Evolutionary conservation across 1,284 basidiomycete species (phyloP), one percentile per base, ranked within the genome.

Genomic region (Tremellales sp.): DNA sequence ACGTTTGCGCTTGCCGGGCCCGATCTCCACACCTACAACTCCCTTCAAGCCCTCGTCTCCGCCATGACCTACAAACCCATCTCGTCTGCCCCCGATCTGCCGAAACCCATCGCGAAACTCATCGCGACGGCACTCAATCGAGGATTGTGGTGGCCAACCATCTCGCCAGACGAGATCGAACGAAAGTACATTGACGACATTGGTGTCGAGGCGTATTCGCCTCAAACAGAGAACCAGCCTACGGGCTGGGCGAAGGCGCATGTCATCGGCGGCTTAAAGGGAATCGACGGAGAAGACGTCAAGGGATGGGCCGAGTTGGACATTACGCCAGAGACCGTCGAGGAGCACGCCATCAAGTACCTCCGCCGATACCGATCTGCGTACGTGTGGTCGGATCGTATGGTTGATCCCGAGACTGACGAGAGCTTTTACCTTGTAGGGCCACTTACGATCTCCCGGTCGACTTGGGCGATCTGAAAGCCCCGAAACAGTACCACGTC

Each of bases 1-100:
- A 89, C 85, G 7, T 76, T 92, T 67, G 81, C 81, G 51, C 84
- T 99, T 31, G 86, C 91, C 38, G 95, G 95, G 4, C 94, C 94
- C 2, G 86, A 84, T 40, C 82, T 85, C 38, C 81, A 94, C 74
- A 88, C 87, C 26, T 82, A 85, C 68, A 84, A 86, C 67, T 87
- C 93, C 66, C 78, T 98, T 41, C 76, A 94, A 50, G 80, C 86
- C 48, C 78, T 97, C 53, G 83, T 94, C 43, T 79, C 85, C 47
- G 81, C 84, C 16, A 78, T 97, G 50, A 92, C 90, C 12, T 83
- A 87, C 64, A 83, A 81, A 48, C 60, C 82, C 80, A 43, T 78
- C 81, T 62, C 81, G 80, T 51, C 71, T 51, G 79, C 83, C 0
- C 84, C 88, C 9, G 81, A 82, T 37, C 68, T 97, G 32, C 93